Evolutionary conservation across 768 basidiomycete genomes (phyloP).

Genomic region (Psilocybe subaeruginosa): DNA sequence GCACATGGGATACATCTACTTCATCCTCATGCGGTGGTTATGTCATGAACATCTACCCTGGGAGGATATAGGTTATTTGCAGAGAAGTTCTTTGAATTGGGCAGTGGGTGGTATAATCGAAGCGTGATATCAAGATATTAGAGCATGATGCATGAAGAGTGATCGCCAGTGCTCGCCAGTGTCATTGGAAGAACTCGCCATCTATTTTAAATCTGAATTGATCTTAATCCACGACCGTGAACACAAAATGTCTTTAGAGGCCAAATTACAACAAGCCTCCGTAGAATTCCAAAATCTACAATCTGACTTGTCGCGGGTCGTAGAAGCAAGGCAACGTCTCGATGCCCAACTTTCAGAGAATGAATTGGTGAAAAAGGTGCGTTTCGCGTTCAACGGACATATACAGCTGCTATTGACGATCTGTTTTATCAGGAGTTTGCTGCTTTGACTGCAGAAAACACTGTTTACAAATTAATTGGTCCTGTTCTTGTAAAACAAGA

Average conservation of each 20-base stretch:
- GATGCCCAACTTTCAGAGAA: slow-evolving; percentile 92
- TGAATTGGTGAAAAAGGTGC: slow-evolving; percentile 87
- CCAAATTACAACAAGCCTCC: slow-evolving; percentile 68
- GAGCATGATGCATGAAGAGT: background rate
- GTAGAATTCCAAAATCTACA: slow-evolving; percentile 84
- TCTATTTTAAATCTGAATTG: background rate
- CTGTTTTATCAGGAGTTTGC: slow-evolving; percentile 72
- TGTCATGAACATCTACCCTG: background rate
- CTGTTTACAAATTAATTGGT: slow-evolving; percentile 89
- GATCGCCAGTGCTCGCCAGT: background rate
- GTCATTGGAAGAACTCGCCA: too few species aligned
- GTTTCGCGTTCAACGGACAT: background rate
- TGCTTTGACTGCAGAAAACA: slow-evolving; percentile 71
- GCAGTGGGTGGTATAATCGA: background rate
- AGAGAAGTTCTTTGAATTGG: background rate
- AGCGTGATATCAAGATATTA: background rate
- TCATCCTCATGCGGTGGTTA: background rate
- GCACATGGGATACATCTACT: slow-evolving; percentile 6
- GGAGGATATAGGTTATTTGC: background rate
- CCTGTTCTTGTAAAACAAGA: slow-evolving; percentile 92
- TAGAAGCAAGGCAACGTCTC: slow-evolving; percentile 85
- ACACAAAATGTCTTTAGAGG: slow-evolving; percentile 54
- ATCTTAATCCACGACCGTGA: slow-evolving; percentile 18
- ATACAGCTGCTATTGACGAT: background rate
- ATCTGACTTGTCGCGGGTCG: slow-evolving; percentile 65